Evolutionary conservation across 129 eudicot species (phyloP).

Genomic region (Ambrosia artemisiifolia): DNA sequence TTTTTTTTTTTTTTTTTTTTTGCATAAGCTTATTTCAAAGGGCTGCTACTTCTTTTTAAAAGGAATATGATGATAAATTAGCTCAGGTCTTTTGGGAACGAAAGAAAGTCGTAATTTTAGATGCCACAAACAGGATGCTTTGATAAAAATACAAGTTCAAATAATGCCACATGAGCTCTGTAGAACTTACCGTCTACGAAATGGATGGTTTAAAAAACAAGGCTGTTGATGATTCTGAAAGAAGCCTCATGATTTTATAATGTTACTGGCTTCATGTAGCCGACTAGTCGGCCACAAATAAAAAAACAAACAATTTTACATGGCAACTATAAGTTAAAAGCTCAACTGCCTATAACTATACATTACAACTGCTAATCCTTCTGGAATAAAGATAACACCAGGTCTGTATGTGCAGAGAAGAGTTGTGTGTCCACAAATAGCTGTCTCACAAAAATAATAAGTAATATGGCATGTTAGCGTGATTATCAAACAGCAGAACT

Average conservation of each 20-base stretch:
- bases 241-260: constrained; percentile 9
- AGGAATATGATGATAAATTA: too few relatives aligned
- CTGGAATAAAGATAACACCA: constrained; percentile 88
- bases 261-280: constrained; percentile 13
- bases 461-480: constrained; percentile 9
- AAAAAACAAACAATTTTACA: constrained; percentile 3
- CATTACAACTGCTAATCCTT: constrained; percentile 67
- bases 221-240: constrained; percentile 10
- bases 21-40: too few relatives aligned
- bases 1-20: too few relatives aligned
- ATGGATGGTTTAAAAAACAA: background rate
- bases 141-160: too few relatives aligned
- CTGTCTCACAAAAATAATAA: constrained; percentile 38
- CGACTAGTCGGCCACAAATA: background rate
- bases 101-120: too few relatives aligned
- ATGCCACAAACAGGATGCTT: too few relatives aligned
- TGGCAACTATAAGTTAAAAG: constrained; percentile 25
- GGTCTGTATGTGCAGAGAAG: constrained; percentile 97
- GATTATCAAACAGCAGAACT: background rate
- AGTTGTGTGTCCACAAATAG: constrained; percentile 90
- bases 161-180: background rate
- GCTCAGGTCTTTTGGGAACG: too few relatives aligned
- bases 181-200: background rate
- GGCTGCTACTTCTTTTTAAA: too few relatives aligned
- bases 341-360: constrained; percentile 34